Evolutionary conservation across 345 rosid species (phyloP), one percentile per base, ranked within the genome.

Genomic region (Syzygium aromaticum): DNA sequence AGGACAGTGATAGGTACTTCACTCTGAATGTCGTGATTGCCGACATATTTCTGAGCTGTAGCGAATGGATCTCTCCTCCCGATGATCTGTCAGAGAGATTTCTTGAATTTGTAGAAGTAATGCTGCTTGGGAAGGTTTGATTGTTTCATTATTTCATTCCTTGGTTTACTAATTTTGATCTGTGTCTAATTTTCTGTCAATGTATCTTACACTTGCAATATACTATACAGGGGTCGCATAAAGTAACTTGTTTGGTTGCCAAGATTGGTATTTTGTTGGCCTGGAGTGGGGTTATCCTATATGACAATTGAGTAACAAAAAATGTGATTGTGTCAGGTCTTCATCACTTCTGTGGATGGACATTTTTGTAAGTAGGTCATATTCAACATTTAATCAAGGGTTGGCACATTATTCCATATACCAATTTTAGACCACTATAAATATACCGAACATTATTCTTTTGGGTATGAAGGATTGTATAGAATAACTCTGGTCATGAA

Each of bases 101-200:
- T 90, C 93, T 97, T 87, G 92, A 89, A 85, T 98, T 94, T 87
- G 86, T 94, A 30, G 96, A 93, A 86, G 89, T 89, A 87, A 94
- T 94, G 33, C 92, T 98, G 90, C 94, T 93, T 86, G 95, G 91
- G 89, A 92, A 94, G 98, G 99, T 95, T 52, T 87, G 93, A 85
- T 87, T 73, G 46, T 67, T 23, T 67, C 78, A 17, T 33, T 30
- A 17, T 38, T 54, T 73, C 49, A 38, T 73, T 38, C 80, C 49
- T 73, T 38, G 27, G 25, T 30, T 67, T 67, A 21, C 27, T 38
- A 19, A 73, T 73, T 67, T 73, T 73, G 82, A 73, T 73, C 25
- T 73, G 5, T 73, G 27, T 38, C 14, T 73, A 38, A 38, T 73
- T 73, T 38, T 73, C 25, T 43, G 46, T 43, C 49, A 19, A 38